A percentile compares a stretch with the other conserved stretches of the same genome.
Conservation (phyloP, 352 stramenopile genomes). For the Pythium dissotocum region DNA sequence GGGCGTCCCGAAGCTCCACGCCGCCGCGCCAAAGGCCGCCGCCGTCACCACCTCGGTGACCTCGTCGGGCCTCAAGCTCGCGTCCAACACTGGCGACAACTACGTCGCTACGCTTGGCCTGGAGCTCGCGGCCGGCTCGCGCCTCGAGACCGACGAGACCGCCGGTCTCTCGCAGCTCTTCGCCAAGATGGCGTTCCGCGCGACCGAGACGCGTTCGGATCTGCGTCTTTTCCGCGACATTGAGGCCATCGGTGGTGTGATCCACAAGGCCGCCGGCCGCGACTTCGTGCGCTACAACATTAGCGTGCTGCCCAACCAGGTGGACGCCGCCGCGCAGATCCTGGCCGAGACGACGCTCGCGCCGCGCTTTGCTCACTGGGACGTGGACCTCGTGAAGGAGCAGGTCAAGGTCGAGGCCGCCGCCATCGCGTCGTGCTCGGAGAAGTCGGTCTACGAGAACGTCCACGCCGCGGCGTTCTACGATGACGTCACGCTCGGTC, state of each 20-base stretch:
- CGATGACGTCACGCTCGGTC: conserved; percentile 71
- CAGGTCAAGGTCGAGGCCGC: conserved; percentile 60
- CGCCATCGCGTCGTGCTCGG: conserved; percentile 38
- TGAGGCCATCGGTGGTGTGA: conserved; percentile 72
- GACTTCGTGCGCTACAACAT: conserved; percentile 83
- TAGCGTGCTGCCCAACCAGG: conserved; percentile 68
- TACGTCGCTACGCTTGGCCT: conserved; percentile 67
- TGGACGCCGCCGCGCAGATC: conserved; percentile 68
- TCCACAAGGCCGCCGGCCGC: conserved; percentile 57
- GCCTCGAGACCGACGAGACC: conserved; percentile 69
- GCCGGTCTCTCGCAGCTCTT: conserved; percentile 79
- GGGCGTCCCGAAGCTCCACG: conserved; percentile 38
- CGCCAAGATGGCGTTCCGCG: conserved; percentile 83
- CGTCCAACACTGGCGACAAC: conserved; percentile 50
- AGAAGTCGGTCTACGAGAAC: conserved; percentile 51
- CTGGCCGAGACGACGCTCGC: conserved; percentile 79
- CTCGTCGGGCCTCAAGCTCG: conserved; percentile 57
- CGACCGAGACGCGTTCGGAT: conserved; percentile 71
- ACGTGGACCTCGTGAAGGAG: conserved; percentile 74
- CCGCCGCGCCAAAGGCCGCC: conserved; percentile 37
- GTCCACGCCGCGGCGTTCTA: conserved; percentile 83
- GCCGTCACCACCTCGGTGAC: conserved; percentile 40
- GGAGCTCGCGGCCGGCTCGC: conserved; percentile 57
- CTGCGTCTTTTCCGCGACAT: conserved; percentile 82
- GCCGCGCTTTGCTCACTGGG: conserved; percentile 77